Percentiles rank a stretch among this genome's conserved stretches.
Conservation (phyloP, 371 early-diverging fungal species). For the Mortierella sp. region DNA sequence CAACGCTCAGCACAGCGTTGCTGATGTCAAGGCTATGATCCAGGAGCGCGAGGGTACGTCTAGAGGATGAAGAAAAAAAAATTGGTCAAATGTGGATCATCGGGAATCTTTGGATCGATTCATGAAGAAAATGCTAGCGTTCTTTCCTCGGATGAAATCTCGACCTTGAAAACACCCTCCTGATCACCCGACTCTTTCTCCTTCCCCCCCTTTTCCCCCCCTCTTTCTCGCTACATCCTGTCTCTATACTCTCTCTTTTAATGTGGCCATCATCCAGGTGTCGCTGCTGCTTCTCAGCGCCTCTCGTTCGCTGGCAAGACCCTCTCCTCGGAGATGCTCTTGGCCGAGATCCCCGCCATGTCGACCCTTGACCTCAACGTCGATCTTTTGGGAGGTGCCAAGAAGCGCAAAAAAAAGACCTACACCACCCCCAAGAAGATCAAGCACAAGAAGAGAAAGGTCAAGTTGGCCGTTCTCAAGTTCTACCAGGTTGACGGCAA, state of each 20-base stretch:
- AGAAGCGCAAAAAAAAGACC: constrained; percentile 99
- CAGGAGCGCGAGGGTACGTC: constrained; percentile 89
- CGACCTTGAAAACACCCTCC: too few relatives aligned
- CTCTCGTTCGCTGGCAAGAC: constrained; percentile 94
- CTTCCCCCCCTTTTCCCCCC: too few relatives aligned
- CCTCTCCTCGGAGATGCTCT: constrained; percentile 84
- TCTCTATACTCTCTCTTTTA: too few relatives aligned
- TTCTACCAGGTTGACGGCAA: constrained; percentile 98
- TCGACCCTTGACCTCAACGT: constrained; percentile 89
- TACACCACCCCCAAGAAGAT: constrained; percentile 99
- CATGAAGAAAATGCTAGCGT: too few relatives aligned
- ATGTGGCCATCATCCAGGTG: constrained; percentile 55
- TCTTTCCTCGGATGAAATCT: too few relatives aligned
- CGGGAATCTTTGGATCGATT: too few relatives aligned
- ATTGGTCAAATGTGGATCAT: not conserved
- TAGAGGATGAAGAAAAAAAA: not conserved
- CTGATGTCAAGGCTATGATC: constrained; percentile 88
- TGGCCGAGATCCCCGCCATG: constrained; percentile 91
- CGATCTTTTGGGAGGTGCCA: constrained; percentile 90
- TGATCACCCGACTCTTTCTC: too few relatives aligned
- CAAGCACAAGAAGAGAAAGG: constrained; percentile 98
- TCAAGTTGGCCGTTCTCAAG: constrained; percentile 97
- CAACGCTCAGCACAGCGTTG: constrained; percentile 84
- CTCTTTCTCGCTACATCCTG: too few relatives aligned
- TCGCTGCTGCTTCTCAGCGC: constrained; percentile 91